Base-by-base conservation (phyloP, 129 eudicot species). In the Lactuca sativa region DNA sequence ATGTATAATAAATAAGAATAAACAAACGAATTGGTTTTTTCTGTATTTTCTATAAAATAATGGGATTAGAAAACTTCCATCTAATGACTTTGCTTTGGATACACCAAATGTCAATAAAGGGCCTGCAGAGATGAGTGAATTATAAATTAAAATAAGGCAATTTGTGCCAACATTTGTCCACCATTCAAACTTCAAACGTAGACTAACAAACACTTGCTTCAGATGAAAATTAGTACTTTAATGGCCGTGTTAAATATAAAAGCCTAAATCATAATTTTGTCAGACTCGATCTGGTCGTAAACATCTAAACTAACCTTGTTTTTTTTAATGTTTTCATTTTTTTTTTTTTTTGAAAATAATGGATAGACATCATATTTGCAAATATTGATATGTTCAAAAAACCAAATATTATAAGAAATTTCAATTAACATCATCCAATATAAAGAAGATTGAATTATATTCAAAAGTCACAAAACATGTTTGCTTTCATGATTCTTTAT, bases 51-150 rank as follows among this genome's bases (percentile, higher is more conserved):
- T 56, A 7, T 31, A 7, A 54, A 58, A 58, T 58, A 31, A 7
- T 58, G 4, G 3, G 14, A 62, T 9, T 75, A 75, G 68, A 59
- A 38, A 43, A 59, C 59, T 34, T 30, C 61, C 53, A 14, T 48
- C 18, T 61, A 67, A 8, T 67, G 68, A 8, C n/a, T 21, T 65
- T 74, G 72, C 72, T 43, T 67, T 34, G 67, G 17, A 62, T 56
- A 47, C 37, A 21, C 18, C 30, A 59, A 18, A 53, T 53, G 71
- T 54, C 71, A 55, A 69, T 10, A 21, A 32, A 54, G 17, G 67
- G 69, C 58, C 69, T 60, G 74, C 68, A 30, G 10, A 53, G 17
- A 18, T 5, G 62, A 67, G 6, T 52, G 47, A 49, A 34, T 56
- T 37, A 15, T 14, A 13, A 15, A 55, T 11, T 54, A 15, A 56